phyloP scores from a whole-genome alignment of 495 filamentous ascomycete species.

The Aspergillus ostianus region DNA sequence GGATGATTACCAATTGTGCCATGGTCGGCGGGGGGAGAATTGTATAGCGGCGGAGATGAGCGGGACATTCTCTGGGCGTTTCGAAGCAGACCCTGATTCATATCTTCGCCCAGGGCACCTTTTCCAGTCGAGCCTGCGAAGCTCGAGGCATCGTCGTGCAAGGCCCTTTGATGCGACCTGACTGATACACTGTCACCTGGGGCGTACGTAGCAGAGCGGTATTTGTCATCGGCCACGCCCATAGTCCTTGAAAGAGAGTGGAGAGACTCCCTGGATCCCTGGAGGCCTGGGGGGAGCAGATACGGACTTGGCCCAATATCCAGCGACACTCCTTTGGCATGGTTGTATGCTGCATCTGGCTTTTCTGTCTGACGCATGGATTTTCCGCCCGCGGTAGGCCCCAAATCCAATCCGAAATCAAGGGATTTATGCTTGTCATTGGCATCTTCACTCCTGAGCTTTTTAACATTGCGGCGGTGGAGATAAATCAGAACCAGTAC shows the following conservation, averaged over 20 bases:
- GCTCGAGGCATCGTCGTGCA: constrained; percentile 60
- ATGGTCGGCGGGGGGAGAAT: constrained; percentile 18
- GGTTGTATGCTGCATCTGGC: constrained; percentile 38
- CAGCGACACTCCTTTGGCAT: constrained; percentile 74
- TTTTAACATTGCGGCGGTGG: constrained; percentile 73
- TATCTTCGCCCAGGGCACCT: constrained; percentile 47
- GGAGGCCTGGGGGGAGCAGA: constrained; percentile 76
- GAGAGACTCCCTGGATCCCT: constrained; percentile 79
- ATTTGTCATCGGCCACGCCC: constrained; percentile 73
- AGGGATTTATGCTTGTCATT: constrained; percentile 88
- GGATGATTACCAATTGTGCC: constrained; percentile 14
- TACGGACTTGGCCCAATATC: constrained; percentile 70
- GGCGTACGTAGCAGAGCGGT: constrained; percentile 67
- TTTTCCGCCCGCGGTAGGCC: constrained; percentile 26
- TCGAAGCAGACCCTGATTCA: constrained; percentile 57
- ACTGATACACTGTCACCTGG: constrained; percentile 58
- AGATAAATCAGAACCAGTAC: constrained; percentile 69
- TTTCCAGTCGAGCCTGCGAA: constrained; percentile 53
- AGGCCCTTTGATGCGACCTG: constrained; percentile 46
- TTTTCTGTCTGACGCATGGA: constrained; percentile 54
- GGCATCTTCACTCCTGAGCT: constrained; percentile 72
- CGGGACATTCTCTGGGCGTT: constrained; percentile 66
- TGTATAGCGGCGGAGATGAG: constrained; percentile 54
- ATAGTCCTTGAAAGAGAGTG: constrained; percentile 77
- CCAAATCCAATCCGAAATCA: constrained; percentile 80